phyloP scores from a whole-genome alignment of 2,329 filamentous ascomycete genomes.

The Trichoderma koningiopsis region DNA sequence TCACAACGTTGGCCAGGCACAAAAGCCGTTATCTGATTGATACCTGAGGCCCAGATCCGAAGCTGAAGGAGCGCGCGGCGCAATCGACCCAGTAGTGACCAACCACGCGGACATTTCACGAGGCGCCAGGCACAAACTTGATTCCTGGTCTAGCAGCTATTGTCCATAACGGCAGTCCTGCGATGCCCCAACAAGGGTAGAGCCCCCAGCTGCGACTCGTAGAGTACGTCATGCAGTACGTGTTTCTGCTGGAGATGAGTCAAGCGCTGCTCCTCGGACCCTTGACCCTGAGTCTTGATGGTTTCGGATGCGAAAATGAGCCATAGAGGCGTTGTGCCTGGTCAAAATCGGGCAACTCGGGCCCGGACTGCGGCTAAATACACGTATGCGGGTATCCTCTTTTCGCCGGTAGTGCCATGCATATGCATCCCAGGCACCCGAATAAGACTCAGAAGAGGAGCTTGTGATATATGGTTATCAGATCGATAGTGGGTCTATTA shows the following conservation, averaged over 20 bases:
- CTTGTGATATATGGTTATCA: neutral
- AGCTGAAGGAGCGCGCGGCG: neutral
- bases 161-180: neutral
- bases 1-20: neutral
- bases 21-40: neutral
- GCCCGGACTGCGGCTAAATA: too few species aligned
- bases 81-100: neutral
- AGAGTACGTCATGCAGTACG: neutral
- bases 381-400: neutral
- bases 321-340: neutral
- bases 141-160: neutral
- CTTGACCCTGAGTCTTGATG: neutral
- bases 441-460: neutral
- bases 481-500: neutral
- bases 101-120: neutral
- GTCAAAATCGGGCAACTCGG: neutral
- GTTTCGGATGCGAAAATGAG: neutral
- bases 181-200: neutral
- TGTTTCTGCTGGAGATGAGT: neutral
- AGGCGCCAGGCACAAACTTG: constrained; percentile 1
- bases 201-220: neutral
- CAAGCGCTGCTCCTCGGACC: neutral
- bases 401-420: neutral
- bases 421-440: neutral
- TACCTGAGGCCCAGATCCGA: neutral